Evolutionary conservation across 306 rosid genomes (phyloP), one percentile per base, ranked within the genome.

Genomic region (Cyclanthera cordifolia): DNA sequence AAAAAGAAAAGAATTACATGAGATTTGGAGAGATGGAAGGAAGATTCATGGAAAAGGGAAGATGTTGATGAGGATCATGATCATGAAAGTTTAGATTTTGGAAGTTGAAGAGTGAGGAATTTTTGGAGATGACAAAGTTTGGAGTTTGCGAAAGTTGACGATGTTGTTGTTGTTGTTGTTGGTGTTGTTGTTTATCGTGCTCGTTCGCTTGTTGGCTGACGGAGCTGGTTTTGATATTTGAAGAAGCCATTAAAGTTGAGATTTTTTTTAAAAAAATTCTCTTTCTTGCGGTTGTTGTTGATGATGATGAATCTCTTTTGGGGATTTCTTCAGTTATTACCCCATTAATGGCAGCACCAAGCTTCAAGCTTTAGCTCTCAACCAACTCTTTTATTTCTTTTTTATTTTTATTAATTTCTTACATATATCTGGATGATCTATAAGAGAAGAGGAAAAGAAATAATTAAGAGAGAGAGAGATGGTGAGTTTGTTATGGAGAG

Each of bases 11-110:
- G 16, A 79, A 45, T 83, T 80, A 93, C 99, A 88, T 54, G 80
- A 75, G 88, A 82, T 78, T 85, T 68, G 96, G 71, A 48, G 82
- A 79, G 74, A 95, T 78, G 39, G 90, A 75, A 45, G 88, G 99
- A 78, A 82, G 67, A 59, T 59, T 86, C 84, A 82, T 84, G 72
- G 85, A 95, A 53, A 84, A 93, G 20, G 90, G 81, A 69, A 77
- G 71, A 48, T 82, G 89, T 53, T 85, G 82, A 21, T 69, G 43
- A 37, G 5, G 63, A 55, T 78, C 53, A 2, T 69, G 78, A 1
- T 79, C 81, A 10, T 79, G 88, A 45, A 52, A 34, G 3, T 83
- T 75, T 1, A 56, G 80, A 1, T 59, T 80, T 27, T 49, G 72
- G 20, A 43, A n/a, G 11, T 15, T 41, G 70, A 64, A 64, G 9